Percentiles rank a stretch among this genome's conserved stretches.
phyloP scores from a whole-genome alignment of 2,329 filamentous ascomycete genomes.

The Fusarium keratoplasticum region DNA sequence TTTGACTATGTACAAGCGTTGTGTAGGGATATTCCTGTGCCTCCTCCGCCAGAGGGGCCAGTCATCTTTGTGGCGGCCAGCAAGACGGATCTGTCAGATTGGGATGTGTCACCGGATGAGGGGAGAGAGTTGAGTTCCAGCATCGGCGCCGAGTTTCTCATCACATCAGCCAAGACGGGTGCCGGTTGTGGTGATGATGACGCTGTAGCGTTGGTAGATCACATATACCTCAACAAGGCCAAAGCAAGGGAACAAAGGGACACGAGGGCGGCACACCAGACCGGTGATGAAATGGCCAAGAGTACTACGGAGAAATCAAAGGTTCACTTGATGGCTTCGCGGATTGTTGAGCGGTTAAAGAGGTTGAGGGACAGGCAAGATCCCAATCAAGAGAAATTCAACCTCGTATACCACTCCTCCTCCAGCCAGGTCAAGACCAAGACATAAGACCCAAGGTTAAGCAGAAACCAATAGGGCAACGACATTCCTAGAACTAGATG shows the following conservation, averaged over 20 bases:
- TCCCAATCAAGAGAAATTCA: neutral
- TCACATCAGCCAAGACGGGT: neutral
- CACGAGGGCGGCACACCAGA: neutral
- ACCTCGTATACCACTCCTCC: neutral
- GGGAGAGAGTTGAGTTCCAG: neutral
- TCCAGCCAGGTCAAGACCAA: neutral
- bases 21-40: neutral
- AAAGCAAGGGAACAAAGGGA: neutral
- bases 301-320: neutral
- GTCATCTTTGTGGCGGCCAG: neutral
- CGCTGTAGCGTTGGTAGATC: neutral
- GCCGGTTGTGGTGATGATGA: neutral
- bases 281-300: neutral
- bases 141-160: neutral
- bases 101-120: neutral
- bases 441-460: neutral
- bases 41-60: neutral
- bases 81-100: neutral
- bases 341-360: neutral
- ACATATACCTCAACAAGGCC: neutral
- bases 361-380: neutral
- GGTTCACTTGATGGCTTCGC: neutral
- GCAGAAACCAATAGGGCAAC: neutral
- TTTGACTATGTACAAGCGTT: neutral
- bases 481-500: neutral